These are phyloP conservation scores for Penicillium desertorum DNA, from an alignment of 495 filamentous ascomycete species.

Conservation along the genomic window DNA sequence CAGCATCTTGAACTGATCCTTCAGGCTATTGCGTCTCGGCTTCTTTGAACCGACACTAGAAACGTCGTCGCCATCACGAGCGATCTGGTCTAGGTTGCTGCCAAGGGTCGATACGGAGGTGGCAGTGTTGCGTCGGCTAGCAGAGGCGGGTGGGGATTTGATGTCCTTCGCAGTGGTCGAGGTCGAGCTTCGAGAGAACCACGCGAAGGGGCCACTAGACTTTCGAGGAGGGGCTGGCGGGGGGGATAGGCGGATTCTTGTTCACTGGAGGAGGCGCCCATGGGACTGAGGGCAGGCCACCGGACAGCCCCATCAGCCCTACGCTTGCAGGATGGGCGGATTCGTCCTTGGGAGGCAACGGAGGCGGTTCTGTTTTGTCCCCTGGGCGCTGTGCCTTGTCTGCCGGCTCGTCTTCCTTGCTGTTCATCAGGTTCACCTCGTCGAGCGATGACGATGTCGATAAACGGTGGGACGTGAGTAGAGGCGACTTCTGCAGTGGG, in stretches of 20 bases:
- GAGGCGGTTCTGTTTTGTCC: constrained; percentile 44
- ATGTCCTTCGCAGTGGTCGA: constrained; percentile 54
- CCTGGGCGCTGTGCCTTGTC: constrained; percentile 24
- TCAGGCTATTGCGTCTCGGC: constrained; percentile 65
- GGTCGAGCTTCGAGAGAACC: constrained; percentile 74
- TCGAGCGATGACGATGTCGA: constrained; percentile 64
- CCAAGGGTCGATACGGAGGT: constrained; percentile 71
- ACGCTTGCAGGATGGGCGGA: constrained; percentile 37
- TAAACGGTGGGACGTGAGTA: constrained; percentile 59
- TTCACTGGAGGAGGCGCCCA: constrained; percentile 47
- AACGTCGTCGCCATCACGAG: constrained; percentile 61
- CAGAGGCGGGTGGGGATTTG: constrained; percentile 48
- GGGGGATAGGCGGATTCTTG: constrained; percentile 39
- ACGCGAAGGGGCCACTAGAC: constrained; percentile 77
- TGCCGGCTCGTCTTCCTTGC: constrained; percentile 40
- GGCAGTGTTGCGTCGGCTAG: constrained; percentile 65
- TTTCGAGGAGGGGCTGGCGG: constrained; percentile 58
- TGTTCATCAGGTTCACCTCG: constrained; percentile 67
- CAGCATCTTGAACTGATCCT: constrained; percentile 82
- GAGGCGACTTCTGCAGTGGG: constrained; percentile 50
- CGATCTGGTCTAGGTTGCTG: constrained; percentile 71
- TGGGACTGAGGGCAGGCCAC: constrained; percentile 51
- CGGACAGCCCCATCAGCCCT: constrained; percentile 50
- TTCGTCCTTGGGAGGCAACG: constrained; percentile 54
- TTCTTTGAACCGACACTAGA: constrained; percentile 44